Base-by-base conservation (phyloP, 225 moss, liverwort and hornwort genomes). In the Ulota crispa region DNA sequence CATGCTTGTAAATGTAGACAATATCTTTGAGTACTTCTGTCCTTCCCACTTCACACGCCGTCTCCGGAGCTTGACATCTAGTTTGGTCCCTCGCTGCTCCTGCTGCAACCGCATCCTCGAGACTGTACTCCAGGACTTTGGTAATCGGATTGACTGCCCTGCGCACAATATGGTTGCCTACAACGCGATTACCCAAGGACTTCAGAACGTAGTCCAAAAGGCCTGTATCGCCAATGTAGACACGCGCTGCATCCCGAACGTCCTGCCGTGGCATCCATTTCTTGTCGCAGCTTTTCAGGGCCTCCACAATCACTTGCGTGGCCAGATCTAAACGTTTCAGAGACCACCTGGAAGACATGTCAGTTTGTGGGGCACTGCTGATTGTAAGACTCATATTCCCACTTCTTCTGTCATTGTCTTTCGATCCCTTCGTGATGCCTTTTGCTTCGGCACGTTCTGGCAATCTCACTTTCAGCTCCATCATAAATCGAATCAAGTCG, bases 191-290 rank as follows among this genome's bases (percentile, higher is more conserved):
- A 53, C 96, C 96, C 52, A 99, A 62, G 13, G 99, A 99, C 76
- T 99, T 99, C 23, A 99, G 92, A 26, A 99, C 96, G 61, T 93
- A 99, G 87, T 99, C 99, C 70, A 99, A 87, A 64, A 99, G 93
- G 36, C 99, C 99, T 36, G 99, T 99, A 84, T 99, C 99, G 15
- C 99, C 99, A 69, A 99, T 99, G 74, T 99, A 99, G n/a, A 94
- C 93, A n/a, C 99, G 92, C 8, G 99, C 99, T 68, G 99, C 99
- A 62, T 99, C 99, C 81, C 99, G 85, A 19, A 99, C 99, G 69
- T 99, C 99, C 85, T 99, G 99, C 78, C 99, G 82, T 15, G 99
- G 99, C 96, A 99, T 99, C 99, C 99, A 99, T 83, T 94, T 96
- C 92, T 94, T 99, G 82, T 96, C 96, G 78, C 94, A 96, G 75